A percentile compares a stretch with the other conserved stretches of the same genome.
These are phyloP conservation scores for Chaetomium sp. DNA, from an alignment of 2,329 filamentous ascomycete species.

Conservation along the genomic window DNA sequence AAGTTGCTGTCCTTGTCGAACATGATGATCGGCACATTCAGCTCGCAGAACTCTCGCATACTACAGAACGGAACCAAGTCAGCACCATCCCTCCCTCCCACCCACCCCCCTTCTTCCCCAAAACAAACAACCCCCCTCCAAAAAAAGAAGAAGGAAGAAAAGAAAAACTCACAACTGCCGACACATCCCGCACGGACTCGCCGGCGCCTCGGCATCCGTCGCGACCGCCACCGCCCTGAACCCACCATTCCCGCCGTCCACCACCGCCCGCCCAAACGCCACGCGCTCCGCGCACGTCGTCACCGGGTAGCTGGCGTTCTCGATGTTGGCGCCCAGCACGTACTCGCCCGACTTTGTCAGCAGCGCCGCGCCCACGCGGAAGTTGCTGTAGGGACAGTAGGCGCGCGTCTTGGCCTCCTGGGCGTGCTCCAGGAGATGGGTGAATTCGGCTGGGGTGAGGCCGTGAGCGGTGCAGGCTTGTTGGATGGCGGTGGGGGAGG, in stretches of 20 bases:
- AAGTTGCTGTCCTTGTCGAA: constrained; percentile 80
- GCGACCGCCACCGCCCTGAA: constrained; percentile 84
- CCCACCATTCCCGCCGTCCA: constrained; percentile 45
- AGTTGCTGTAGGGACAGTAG: constrained; percentile 92
- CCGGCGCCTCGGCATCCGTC: constrained; percentile 71
- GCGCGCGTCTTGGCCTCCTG: constrained; percentile 73
- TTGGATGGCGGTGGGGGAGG: constrained; percentile 35
- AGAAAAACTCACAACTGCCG: constrained; percentile 71
- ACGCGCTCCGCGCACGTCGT: constrained; percentile 95
- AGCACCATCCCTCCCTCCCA: not conserved
- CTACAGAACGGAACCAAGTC: constrained; percentile 35
- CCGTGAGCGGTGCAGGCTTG: constrained; percentile 44
- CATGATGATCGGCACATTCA: constrained; percentile 83
- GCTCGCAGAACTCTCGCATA: constrained; percentile 73
- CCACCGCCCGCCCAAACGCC: constrained; percentile 79
- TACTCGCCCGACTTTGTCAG: constrained; percentile 60
- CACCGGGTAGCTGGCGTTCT: constrained; percentile 91
- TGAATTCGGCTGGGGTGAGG: constrained; percentile 66
- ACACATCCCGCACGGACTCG: constrained; percentile 92
- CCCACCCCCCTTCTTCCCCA: not conserved
- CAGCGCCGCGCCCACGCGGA: constrained; percentile 84
- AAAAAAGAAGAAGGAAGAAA: constrained; percentile 37
- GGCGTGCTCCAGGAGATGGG: constrained; percentile 62
- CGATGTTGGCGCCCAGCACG: constrained; percentile 81
- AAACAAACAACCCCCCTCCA: not conserved